Evolutionary conservation across 2,329 filamentous ascomycete genomes (phyloP).

Genomic region (Parafenestella ontariensis): DNA sequence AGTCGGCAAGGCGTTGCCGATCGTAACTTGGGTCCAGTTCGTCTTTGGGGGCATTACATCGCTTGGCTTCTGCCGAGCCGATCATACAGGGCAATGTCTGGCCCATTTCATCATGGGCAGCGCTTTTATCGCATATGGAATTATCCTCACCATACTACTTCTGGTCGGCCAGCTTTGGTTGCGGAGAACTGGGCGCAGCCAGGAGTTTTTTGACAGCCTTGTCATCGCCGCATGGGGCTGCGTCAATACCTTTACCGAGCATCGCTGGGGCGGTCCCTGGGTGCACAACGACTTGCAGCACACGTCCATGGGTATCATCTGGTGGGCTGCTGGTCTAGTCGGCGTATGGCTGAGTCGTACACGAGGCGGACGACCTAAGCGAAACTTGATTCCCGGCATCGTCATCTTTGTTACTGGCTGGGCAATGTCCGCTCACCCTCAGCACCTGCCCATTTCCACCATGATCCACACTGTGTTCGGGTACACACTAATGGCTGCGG

Average conservation of each 20-base stretch:
- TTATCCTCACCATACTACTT: conserved; percentile 83
- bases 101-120: conserved; percentile 99
- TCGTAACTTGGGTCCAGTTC: conserved; percentile 92
- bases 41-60: conserved; percentile 93
- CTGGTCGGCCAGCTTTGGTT: conserved; percentile 90
- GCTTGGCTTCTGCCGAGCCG: conserved; percentile 89
- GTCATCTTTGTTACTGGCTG: conserved; percentile 93
- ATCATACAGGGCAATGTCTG: conserved; percentile 89
- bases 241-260: conserved; percentile 98
- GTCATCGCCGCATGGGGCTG: conserved; percentile 95
- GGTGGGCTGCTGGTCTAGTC: conserved; percentile 93
- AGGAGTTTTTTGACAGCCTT: conserved; percentile 94
- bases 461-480: conserved; percentile 91
- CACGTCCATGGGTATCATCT: conserved; percentile 98
- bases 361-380: conserved; percentile 82
- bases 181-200: conserved; percentile 79
- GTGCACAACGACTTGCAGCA: conserved; percentile 95
- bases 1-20: conserved; percentile 84
- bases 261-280: conserved; percentile 90
- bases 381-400: conserved; percentile 91
- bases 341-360: conserved; percentile 91
- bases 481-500: conserved; percentile 92
- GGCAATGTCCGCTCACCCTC: conserved; percentile 92
- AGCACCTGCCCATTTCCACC: conserved; percentile 81
- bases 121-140: conserved; percentile 93